Conservation (phyloP, 2,329 filamentous ascomycete species). For the Epichloe sylvatica region DNA sequence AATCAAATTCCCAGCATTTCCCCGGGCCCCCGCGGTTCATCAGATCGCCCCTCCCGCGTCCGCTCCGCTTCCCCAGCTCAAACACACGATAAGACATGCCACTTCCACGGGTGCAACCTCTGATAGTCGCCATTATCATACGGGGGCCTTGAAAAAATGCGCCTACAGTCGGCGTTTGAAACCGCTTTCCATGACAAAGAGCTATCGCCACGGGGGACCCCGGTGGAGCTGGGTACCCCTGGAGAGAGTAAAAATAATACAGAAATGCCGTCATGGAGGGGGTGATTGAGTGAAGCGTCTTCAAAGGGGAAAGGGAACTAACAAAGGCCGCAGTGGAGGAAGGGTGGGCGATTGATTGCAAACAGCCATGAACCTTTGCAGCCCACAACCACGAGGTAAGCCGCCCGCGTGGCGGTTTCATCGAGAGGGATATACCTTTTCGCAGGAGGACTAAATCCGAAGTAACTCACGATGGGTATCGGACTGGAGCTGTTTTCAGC, state of each 20-base stretch:
- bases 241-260: background rate
- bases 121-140: background rate
- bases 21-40: background rate
- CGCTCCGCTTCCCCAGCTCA: background rate
- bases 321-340: slow-evolving; percentile 1
- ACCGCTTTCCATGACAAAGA: background rate
- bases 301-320: background rate
- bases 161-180: background rate
- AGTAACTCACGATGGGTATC: too few relatives aligned
- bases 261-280: background rate
- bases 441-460: too few relatives aligned
- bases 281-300: background rate
- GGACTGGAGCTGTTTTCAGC: too few relatives aligned
- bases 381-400: background rate
- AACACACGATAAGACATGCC: background rate
- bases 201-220: background rate
- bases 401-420: background rate
- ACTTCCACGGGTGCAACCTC: background rate
- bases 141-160: background rate
- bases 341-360: background rate
- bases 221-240: background rate
- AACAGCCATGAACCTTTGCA: background rate
- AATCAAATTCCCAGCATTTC: background rate
- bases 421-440: too few relatives aligned
- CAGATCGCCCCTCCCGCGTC: background rate